These are phyloP conservation scores for Oropetium thomaeum DNA, from an alignment of 176 grass and related monocot genomes.

Conservation along the genomic window DNA sequence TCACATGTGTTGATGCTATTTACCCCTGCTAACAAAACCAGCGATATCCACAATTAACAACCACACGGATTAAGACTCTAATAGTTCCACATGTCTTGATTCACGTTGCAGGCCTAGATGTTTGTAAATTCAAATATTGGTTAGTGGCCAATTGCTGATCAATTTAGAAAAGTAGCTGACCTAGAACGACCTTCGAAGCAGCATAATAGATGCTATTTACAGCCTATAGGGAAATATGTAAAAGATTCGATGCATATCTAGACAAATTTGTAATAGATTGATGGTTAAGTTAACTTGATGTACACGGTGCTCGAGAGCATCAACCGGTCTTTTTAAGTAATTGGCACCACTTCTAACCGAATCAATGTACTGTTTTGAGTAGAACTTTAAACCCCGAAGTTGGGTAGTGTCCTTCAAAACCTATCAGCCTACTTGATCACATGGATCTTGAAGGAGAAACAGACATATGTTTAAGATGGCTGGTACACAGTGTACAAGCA, in stretches of 20 bases:
- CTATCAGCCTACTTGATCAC: not conserved
- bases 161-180: not conserved
- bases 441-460: conserved; percentile 14
- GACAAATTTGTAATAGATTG: not conserved
- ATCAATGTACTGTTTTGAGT: not conserved
- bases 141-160: not conserved
- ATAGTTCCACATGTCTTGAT: not conserved
- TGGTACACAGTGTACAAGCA: not conserved
- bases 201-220: not conserved
- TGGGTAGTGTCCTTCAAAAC: not conserved
- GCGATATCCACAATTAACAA: not conserved
- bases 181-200: not conserved
- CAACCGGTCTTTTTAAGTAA: no score
- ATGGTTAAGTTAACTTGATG: not conserved
- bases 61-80: no score
- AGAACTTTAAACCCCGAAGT: no score
- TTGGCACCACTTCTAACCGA: no score
- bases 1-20: not conserved
- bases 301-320: not conserved
- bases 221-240: not conserved
- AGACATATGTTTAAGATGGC: no score
- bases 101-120: not conserved
- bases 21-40: not conserved
- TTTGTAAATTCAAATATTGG: not conserved
- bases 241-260: not conserved